Evolutionary conservation across 1,139 yeast genomes (phyloP).

Genomic region (Scheffersomyces cryptocercus): DNA sequence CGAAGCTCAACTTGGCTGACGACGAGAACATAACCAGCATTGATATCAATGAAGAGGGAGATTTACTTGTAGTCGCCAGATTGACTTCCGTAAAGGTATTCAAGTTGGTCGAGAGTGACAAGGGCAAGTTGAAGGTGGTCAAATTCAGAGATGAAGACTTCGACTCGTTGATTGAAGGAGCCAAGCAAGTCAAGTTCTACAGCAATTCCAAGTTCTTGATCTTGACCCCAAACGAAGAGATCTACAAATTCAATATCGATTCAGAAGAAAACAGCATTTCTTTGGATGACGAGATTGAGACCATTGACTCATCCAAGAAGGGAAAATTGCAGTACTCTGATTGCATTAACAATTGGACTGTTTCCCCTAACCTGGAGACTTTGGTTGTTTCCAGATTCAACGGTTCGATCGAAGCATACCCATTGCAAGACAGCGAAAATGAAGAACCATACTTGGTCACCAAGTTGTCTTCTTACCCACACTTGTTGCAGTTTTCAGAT

Average conservation of each 20-base stretch:
- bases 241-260: conserved; percentile 49
- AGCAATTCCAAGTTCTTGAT: conserved; percentile 50
- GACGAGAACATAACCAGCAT: conserved; percentile 81
- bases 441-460: conserved; percentile 34
- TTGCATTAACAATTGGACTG: conserved; percentile 52
- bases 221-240: conserved; percentile 67
- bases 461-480: conserved; percentile 58
- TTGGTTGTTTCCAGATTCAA: conserved; percentile 61
- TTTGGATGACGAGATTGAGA: conserved; percentile 43
- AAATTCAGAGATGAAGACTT: conserved; percentile 55
- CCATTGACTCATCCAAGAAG: conserved; percentile 23
- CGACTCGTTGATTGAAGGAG: conserved; percentile 53
- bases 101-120: conserved; percentile 40
- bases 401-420: conserved; percentile 63
- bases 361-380: conserved; percentile 42
- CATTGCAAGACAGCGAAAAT: conserved; percentile 18
- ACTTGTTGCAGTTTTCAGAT: conserved; percentile 59
- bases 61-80: conserved; percentile 71
- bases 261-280: conserved; percentile 22
- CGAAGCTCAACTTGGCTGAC: conserved; percentile 67
- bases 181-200: conserved; percentile 50
- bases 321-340: conserved; percentile 35
- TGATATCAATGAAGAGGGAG: conserved; percentile 66
- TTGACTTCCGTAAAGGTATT: conserved; percentile 70
- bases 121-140: conserved; percentile 46